These are phyloP conservation scores for Pseudopithomyces chartarum DNA, from an alignment of 2,329 filamentous ascomycete genomes.

Conservation along the genomic window DNA sequence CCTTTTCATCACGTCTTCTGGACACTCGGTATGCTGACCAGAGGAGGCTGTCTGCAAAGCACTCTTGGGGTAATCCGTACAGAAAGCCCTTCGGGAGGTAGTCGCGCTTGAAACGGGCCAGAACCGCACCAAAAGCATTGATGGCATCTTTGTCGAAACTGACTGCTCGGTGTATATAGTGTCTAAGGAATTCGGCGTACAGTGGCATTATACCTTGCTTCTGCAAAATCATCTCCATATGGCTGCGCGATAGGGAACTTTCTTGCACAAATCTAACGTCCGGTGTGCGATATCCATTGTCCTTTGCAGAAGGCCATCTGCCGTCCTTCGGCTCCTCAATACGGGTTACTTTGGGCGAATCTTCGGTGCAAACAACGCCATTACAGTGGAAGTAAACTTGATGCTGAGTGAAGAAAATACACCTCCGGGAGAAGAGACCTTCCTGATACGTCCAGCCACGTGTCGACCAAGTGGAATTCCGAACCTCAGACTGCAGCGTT, in stretches of 20 bases:
- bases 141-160: neutral
- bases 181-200: neutral
- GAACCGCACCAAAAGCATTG: neutral
- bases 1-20: neutral
- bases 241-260: neutral
- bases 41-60: neutral
- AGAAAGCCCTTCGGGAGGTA: neutral
- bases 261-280: neutral
- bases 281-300: neutral
- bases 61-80: neutral
- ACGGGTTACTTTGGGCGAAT: neutral
- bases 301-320: neutral
- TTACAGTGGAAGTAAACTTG: constrained; percentile 6
- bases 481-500: neutral
- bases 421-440: neutral
- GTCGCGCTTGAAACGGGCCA: neutral
- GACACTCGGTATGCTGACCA: neutral
- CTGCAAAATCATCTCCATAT: neutral
- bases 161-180: neutral
- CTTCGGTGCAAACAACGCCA: neutral
- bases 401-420: constrained; percentile 2
- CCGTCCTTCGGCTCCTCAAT: neutral
- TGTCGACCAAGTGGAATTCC: neutral
- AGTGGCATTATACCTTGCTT: neutral
- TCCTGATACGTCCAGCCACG: constrained; percentile 5